phyloP scores from a whole-genome alignment of 768 basidiomycete species.

The Pleurotus sapidus region DNA sequence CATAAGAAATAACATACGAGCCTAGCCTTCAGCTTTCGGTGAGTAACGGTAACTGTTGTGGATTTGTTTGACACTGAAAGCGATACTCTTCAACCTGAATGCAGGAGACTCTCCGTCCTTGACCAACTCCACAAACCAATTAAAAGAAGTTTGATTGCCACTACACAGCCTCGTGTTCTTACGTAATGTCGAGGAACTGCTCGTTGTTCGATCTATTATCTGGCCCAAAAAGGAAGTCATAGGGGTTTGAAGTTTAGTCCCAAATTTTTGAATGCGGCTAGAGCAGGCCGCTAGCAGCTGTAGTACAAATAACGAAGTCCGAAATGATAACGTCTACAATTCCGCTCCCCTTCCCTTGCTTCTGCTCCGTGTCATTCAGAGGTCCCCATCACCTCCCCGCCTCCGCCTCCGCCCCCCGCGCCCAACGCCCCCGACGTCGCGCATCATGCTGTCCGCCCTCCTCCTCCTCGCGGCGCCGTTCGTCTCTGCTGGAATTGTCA shows the following conservation, averaged over 20 bases:
- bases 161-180: conserved; percentile 1
- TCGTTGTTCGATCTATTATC: neutral
- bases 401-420: conserved; percentile 11
- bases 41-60: no score
- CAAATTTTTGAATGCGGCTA: conserved; percentile 6
- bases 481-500: conserved; percentile 18
- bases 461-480: conserved; percentile 17
- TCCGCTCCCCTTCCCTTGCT: no score
- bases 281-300: conserved; percentile 1
- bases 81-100: no score
- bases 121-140: no score
- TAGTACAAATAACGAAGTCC: neutral
- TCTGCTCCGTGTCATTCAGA: no score
- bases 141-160: neutral
- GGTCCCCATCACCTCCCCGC: no score
- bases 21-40: no score
- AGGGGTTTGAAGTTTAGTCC: neutral
- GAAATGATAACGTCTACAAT: no score
- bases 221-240: neutral
- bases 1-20: no score
- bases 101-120: no score
- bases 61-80: no score
- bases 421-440: conserved; percentile 20
- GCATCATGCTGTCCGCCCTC: conserved; percentile 12
- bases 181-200: neutral